Evolutionary conservation across 495 filamentous ascomycete species (phyloP).

Genomic region (Penicillium canariense): DNA sequence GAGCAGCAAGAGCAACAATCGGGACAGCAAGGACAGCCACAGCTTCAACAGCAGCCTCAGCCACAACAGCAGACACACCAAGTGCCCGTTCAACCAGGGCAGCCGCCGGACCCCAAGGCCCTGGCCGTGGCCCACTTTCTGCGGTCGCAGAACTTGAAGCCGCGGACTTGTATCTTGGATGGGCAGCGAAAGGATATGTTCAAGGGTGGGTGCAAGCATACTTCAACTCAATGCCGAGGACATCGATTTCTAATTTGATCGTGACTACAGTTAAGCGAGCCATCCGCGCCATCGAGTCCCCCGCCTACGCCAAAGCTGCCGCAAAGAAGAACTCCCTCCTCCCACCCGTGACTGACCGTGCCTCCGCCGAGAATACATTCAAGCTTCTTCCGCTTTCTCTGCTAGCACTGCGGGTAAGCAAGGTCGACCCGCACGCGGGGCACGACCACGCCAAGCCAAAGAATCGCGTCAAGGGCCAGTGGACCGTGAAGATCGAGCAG

Average conservation of each 20-base stretch:
- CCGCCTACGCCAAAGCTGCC: slow-evolving; percentile 80
- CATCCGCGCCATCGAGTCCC: slow-evolving; percentile 85
- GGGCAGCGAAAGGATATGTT: slow-evolving; percentile 99
- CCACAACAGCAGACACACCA: slow-evolving; percentile 46
- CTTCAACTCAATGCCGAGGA: background rate
- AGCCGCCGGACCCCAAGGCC: slow-evolving; percentile 80
- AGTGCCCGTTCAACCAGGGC: slow-evolving; percentile 60
- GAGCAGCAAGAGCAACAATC: slow-evolving; percentile 39
- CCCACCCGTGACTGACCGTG: slow-evolving; percentile 80
- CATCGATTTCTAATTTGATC: slow-evolving; percentile 3
- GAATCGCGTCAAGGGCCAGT: slow-evolving; percentile 91
- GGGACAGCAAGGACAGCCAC: slow-evolving; percentile 42
- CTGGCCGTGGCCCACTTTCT: slow-evolving; percentile 89
- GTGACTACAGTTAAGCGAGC: slow-evolving; percentile 84
- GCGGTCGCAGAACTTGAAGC: slow-evolving; percentile 79
- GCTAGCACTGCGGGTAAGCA: slow-evolving; percentile 85
- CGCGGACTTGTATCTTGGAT: slow-evolving; percentile 87
- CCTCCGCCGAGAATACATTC: slow-evolving; percentile 86
- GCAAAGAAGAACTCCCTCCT: slow-evolving; percentile 81
- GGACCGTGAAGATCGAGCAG: slow-evolving; percentile 95
- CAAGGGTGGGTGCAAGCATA: slow-evolving; percentile 57
- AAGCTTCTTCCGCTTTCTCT: slow-evolving; percentile 95
- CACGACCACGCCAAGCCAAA: slow-evolving; percentile 76
- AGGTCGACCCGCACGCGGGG: slow-evolving; percentile 68
- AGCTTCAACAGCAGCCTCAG: slow-evolving; percentile 35